Percentiles rank a stretch among this genome's conserved stretches.
Evolutionary conservation across 2,329 filamentous ascomycete species (phyloP).

Genomic region (Aspergillus glaucus): DNA sequence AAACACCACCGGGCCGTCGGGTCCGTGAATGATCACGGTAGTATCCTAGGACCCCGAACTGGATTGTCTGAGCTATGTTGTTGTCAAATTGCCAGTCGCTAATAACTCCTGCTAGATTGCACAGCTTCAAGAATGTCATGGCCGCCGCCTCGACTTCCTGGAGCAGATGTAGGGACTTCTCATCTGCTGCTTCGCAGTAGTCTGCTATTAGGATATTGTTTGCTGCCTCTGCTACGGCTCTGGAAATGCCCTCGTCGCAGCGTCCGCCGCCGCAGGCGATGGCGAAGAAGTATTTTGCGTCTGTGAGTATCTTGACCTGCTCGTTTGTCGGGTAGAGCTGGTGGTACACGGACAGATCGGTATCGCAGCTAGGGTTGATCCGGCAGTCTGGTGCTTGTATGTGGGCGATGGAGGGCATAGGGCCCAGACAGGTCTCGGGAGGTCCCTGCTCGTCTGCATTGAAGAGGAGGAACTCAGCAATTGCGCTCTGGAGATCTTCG

Average conservation of each 20-base stretch:
- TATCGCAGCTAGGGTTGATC: background rate
- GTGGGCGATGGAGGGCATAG: background rate
- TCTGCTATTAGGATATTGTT: conserved; percentile 19
- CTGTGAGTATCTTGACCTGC: conserved; percentile 13
- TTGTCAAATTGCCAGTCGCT: conserved; percentile 15
- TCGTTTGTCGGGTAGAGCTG: conserved; percentile 14
- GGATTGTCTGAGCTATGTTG: conserved; percentile 9
- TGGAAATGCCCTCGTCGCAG: conserved; percentile 11
- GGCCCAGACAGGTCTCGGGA: background rate
- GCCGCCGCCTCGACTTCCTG: conserved; percentile 11
- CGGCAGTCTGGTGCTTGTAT: background rate
- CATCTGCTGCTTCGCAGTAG: conserved; percentile 16
- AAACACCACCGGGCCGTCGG: conserved; percentile 8
- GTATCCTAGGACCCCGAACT: conserved; percentile 16
- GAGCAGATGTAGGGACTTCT: conserved; percentile 6
- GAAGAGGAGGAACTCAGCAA: background rate
- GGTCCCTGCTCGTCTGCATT: background rate
- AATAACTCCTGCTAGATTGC: conserved; percentile 9
- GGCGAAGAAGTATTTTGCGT: conserved; percentile 62
- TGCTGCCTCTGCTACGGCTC: conserved; percentile 15
- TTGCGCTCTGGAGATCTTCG: background rate
- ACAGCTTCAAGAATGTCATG: conserved; percentile 12
- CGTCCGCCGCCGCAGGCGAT: conserved; percentile 47
- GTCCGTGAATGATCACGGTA: conserved; percentile 12
- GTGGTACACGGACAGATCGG: background rate